A percentile compares a stretch with the other conserved stretches of the same genome.
Conservation (phyloP, 2,329 filamentous ascomycete genomes). For the Sclerotinia nivalis region DNA sequence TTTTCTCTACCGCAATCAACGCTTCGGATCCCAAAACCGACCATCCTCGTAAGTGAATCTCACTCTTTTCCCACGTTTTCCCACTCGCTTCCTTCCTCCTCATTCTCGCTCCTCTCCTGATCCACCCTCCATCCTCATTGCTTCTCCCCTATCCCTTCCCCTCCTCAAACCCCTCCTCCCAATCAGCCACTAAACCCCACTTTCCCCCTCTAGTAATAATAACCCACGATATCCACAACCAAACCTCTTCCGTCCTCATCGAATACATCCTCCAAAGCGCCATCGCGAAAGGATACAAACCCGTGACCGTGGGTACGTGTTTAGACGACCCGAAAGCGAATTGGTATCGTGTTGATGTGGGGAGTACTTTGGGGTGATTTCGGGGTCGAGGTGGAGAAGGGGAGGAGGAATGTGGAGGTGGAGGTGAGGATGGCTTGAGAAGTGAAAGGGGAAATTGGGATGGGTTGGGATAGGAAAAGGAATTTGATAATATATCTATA, state of each 20-base stretch:
- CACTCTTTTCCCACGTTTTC: too few relatives aligned
- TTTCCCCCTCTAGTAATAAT: constrained; percentile 43
- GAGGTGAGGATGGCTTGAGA: not conserved
- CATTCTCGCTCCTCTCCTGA: too few relatives aligned
- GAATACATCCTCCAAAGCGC: constrained; percentile 39
- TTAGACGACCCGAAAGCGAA: constrained; percentile 44
- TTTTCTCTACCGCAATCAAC: constrained; percentile 32
- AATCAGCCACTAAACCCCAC: too few relatives aligned
- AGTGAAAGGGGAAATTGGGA: not conserved
- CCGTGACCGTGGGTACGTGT: constrained; percentile 49
- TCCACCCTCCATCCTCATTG: too few relatives aligned
- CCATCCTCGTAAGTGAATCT: constrained; percentile 35
- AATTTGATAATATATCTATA: too few relatives aligned
- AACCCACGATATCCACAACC: constrained; percentile 43
- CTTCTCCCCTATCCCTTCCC: too few relatives aligned
- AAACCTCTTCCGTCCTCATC: constrained; percentile 38
- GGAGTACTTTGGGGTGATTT: not conserved
- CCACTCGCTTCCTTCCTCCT: too few relatives aligned
- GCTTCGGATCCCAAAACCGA: constrained; percentile 26
- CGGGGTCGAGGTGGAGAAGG: not conserved
- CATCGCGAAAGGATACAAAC: constrained; percentile 41
- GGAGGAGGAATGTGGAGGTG: not conserved
- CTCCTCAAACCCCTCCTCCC: too few relatives aligned
- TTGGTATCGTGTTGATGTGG: constrained; percentile 45
- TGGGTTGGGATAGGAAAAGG: not conserved